Percentiles rank a stretch among this genome's conserved stretches.
Evolutionary conservation across 139 green algal species (phyloP).

Genomic region (Raphidocelis subcapitata): DNA sequence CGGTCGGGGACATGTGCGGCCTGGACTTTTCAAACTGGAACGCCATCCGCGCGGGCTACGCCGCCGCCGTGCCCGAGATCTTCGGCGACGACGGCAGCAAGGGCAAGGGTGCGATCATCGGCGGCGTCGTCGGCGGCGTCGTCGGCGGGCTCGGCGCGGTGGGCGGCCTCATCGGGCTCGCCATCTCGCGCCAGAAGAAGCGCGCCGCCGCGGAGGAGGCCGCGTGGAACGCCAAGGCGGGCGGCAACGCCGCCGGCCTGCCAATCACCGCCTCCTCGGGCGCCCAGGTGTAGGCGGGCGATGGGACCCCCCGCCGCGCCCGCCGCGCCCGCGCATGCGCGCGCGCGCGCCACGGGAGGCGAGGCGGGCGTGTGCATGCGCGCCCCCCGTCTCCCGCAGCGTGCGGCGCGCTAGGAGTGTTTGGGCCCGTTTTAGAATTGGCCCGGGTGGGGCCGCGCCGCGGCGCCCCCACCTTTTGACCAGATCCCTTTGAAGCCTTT

Average conservation of each 20-base stretch:
- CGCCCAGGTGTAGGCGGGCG: no score
- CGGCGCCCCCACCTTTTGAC: no score
- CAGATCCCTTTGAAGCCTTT: no score
- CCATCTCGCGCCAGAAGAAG: constrained; percentile 13
- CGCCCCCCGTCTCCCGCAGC: no score
- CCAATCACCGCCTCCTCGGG: constrained; percentile 17
- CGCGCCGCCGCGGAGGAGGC: not conserved
- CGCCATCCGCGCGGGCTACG: constrained; percentile 5
- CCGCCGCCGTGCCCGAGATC: not conserved
- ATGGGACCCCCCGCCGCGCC: no score
- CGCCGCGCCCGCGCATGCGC: no score
- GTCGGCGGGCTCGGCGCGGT: constrained; percentile 15
- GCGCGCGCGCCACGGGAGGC: no score
- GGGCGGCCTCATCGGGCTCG: constrained; percentile 9
- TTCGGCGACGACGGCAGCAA: not conserved
- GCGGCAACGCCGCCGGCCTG: not conserved
- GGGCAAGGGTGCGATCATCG: constrained; percentile 3
- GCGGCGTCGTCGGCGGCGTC: constrained; percentile 11
- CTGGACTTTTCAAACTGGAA: constrained; percentile 8
- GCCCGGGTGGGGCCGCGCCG: no score
- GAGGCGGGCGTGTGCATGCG: no score
- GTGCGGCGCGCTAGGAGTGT: no score
- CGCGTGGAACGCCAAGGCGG: not conserved
- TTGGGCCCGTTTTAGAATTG: no score
- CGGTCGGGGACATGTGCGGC: constrained; percentile 12